A percentile compares a stretch with the other conserved stretches of the same genome.
phyloP scores from a whole-genome alignment of 306 rosid species.

The Trifolium pratense region DNA sequence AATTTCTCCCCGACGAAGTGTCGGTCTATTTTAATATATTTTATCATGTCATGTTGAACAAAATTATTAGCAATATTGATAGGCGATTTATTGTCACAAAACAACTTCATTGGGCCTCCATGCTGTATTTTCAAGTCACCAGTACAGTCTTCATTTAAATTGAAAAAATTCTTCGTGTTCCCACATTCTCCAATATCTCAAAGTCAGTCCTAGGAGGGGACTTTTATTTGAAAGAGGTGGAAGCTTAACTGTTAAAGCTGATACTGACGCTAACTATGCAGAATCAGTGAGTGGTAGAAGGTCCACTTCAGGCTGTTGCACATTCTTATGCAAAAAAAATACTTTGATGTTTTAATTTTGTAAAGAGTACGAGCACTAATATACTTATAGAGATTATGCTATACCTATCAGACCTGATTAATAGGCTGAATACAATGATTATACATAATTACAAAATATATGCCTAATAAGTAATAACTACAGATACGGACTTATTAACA shows the following conservation, averaged over 20 bases:
- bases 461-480: conserved; percentile 1
- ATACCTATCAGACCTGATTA: not conserved
- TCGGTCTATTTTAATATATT: not conserved
- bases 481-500: not conserved
- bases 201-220: not conserved
- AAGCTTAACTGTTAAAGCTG: not conserved
- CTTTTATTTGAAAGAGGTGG: conserved; percentile 4
- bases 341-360: not conserved
- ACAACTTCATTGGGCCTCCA: not conserved
- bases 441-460: conserved; percentile 1
- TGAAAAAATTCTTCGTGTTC: not conserved
- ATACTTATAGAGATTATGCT: not conserved
- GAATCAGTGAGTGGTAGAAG: not conserved
- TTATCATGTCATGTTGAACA: not conserved
- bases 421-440: not conserved
- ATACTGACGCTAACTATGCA: not conserved
- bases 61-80: not conserved
- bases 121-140: not conserved
- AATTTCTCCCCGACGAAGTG: not conserved
- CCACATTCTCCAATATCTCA: not conserved
- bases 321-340: not conserved
- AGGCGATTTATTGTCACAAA: not conserved
- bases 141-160: not conserved
- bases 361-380: not conserved
- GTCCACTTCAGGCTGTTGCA: not conserved